Base-by-base conservation (phyloP, 768 basidiomycete species). In the Suillus bovinus region DNA sequence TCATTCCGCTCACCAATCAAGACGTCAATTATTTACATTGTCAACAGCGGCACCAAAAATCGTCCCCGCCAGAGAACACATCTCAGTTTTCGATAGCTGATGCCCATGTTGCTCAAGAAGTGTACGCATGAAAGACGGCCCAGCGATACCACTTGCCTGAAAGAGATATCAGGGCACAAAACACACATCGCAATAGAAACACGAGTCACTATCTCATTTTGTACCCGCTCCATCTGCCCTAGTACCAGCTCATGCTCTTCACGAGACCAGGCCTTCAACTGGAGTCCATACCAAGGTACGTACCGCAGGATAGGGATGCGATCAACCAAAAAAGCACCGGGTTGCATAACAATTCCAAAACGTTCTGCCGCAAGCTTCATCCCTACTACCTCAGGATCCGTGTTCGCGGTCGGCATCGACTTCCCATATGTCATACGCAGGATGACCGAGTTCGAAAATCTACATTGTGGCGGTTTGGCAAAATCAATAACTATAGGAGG, bases 31-130 rank as follows among this genome's bases (percentile, higher is more conserved):
- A 49, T 49, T 53, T 33, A 72, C 74, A 31, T 84, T 86, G 63
- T 84, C 84, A 1, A 80, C 79, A 5, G 84, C 85, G 16, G 85
- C 85, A 39, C 84, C 85, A 64, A 85, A 86, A 76, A 86, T 80
- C 38, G 79, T 79, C 0, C 85, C 85, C 1, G 80, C 83, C 20
- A 86, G 76, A 68, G 84, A 86, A 0, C 84, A 79, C 1, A 78
- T 77, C 64, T 86, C 84, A 61, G 79, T 72, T 62, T 81, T 77
- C 5, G 81, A 77, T 6, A 86, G 76, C 13, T 78, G 80, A 31
- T 82, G 77, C 62, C 82, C 79, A 0, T 68, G 64, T 64, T 83
- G 77, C 62, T 84, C 82, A 5, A 85, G 68, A 34, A 86, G 77
- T 63, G 82, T 81, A 67, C 79, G 80, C 1, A 79, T 83, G 63